Evolutionary conservation across 495 filamentous ascomycete genomes (phyloP), one percentile per base, ranked within the genome.

Genomic region (Penicillium samsonianum): DNA sequence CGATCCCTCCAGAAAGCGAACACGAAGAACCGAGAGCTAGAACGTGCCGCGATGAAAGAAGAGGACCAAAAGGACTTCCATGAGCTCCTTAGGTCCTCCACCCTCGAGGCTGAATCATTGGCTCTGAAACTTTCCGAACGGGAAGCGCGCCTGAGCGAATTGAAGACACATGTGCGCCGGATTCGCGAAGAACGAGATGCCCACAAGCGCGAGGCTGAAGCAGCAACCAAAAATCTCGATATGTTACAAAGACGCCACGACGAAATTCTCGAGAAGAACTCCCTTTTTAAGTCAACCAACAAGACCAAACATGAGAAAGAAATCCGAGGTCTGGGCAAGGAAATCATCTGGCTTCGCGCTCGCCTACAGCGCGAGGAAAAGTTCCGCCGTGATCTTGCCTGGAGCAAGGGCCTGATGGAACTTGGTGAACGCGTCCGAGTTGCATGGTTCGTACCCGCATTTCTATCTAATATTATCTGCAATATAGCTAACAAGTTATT

Each of bases 261-360:
- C 43, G 72, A 77, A 47, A 74, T 72, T n/a, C 52, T 84, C 17
- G 80, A 84, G 50, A 80, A 78, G 46, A 47, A 69, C 3, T 59
- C 69, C 14, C 53, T 43, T 19, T 43, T 59, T 20, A 80, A 75
- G 58, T 64, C 73, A n/a, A 78, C 76, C 11, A 72, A 66, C 46
- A 79, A 78, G 61, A 78, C 79, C 53, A 76, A 81, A 48, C 92
- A 96, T 61, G 81, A 82, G 57, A 87, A 87, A 63, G 95, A 98
- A 73, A 80, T 96, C 30, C 82, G 84, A 46, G 92, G 92, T 11
- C 78, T 98, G 67, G 84, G 82, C 58, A 88, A 92, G 73, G 91
- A 96, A 70, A 93, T 97, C 63, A 80, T 91, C 60, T 98, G 89
- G 86, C 83, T 98, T 56, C 81, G 87, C 57, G 91, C 90, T 5